These are phyloP conservation scores for Verticillium alfalfae DNA, from an alignment of 2,329 filamentous ascomycete species.

Conservation along the genomic window DNA sequence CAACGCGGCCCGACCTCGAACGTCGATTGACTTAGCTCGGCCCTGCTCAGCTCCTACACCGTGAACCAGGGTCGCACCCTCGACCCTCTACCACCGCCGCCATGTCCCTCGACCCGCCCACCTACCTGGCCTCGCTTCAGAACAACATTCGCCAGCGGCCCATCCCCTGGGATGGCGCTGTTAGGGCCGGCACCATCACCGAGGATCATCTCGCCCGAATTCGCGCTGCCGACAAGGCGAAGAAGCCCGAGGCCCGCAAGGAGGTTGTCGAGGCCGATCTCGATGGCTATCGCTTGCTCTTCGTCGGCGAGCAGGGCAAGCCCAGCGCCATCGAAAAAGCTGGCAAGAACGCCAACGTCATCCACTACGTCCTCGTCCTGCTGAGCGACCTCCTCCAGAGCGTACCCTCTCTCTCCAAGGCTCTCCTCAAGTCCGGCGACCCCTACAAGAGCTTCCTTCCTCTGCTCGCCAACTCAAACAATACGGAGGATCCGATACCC, in stretches of 20 bases:
- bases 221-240: constrained; percentile 92
- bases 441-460: constrained; percentile 81
- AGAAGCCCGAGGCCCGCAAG: constrained; percentile 76
- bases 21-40: neutral
- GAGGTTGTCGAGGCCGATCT: constrained; percentile 77
- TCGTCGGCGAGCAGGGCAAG: constrained; percentile 69
- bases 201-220: constrained; percentile 94
- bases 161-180: constrained; percentile 96
- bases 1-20: constrained; percentile 4
- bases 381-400: constrained; percentile 68
- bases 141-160: constrained; percentile 95
- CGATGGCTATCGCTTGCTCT: constrained; percentile 71
- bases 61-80: neutral
- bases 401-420: constrained; percentile 71
- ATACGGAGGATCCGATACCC: constrained; percentile 72
- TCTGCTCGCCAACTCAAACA: constrained; percentile 74
- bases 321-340: constrained; percentile 76
- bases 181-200: constrained; percentile 87
- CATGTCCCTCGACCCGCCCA: constrained; percentile 91
- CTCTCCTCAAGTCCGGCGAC: constrained; percentile 68
- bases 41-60: neutral
- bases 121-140: constrained; percentile 79
- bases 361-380: constrained; percentile 92
- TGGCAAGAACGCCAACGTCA: constrained; percentile 79
- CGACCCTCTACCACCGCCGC: constrained; percentile 6